Conservation (phyloP, 192 early-diverging fungal species). For the Entomortierella parvispora region DNA sequence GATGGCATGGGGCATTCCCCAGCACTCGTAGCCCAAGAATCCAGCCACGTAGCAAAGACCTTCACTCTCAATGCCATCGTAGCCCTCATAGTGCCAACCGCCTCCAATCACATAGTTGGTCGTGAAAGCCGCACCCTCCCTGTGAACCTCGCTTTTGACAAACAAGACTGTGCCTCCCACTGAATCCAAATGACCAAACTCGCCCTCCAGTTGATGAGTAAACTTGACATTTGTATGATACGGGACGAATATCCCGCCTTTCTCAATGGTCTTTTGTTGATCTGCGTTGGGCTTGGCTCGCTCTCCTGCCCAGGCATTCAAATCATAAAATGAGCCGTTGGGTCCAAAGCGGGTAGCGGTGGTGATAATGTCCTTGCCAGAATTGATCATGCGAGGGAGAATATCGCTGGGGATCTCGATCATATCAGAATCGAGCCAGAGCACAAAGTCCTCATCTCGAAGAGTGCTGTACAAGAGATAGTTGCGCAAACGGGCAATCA, state of each 20-base stretch:
- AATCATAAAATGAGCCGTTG: neutral
- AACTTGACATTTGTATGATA: neutral
- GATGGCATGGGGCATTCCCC: slow-evolving; percentile 50
- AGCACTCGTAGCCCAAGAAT: slow-evolving; percentile 46
- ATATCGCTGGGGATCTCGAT: slow-evolving; percentile 27
- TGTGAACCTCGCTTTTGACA: slow-evolving; percentile 39
- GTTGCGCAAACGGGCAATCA: slow-evolving; percentile 43
- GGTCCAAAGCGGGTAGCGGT: slow-evolving; percentile 22
- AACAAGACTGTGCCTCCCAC: slow-evolving; percentile 52
- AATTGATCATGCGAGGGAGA: slow-evolving; percentile 36
- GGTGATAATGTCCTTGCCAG: slow-evolving; percentile 53
- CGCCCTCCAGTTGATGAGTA: slow-evolving; percentile 1
- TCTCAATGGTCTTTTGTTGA: slow-evolving; percentile 2
- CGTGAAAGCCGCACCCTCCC: slow-evolving; percentile 46
- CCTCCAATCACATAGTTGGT: slow-evolving; percentile 42
- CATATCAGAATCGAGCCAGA: slow-evolving; percentile 57
- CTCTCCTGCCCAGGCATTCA: slow-evolving; percentile 8
- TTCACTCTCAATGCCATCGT: slow-evolving; percentile 56
- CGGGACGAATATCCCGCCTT: slow-evolving; percentile 5
- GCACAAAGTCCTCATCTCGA: slow-evolving; percentile 26
- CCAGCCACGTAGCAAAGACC: slow-evolving; percentile 53
- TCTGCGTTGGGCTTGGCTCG: slow-evolving; percentile 30
- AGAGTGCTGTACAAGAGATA: slow-evolving; percentile 22
- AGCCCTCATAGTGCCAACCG: slow-evolving; percentile 44
- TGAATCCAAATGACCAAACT: slow-evolving; percentile 37